Base-by-base conservation (phyloP, 2,329 filamentous ascomycete genomes). In the Amesomyces nigricolor region DNA sequence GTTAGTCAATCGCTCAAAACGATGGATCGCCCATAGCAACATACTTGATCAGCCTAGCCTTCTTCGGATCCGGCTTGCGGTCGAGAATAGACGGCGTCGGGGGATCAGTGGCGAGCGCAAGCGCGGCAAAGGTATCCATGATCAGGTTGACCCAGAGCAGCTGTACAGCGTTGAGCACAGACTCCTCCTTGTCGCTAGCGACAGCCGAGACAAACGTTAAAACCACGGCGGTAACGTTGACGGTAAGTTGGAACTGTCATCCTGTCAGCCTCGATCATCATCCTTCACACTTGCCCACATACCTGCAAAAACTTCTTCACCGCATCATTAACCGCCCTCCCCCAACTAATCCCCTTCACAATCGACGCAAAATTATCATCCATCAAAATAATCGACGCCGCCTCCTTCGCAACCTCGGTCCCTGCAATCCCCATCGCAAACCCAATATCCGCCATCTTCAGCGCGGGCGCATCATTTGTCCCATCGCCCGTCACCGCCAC, bases 81-180 rank as follows among this genome's bases (percentile, higher is more conserved):
- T 71, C 66, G 14, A 72, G 62, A 9, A 71, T 64, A 4, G 70
- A 68, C 1, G 64, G 63, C 2, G 66, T 65, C 0, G 71, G 71
- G 6, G 71, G 71, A 39, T 73, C 72, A 0, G 71, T 73, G 6
- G 71, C 71, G 6, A 74, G 78, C 22, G 87, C 87, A n/a, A 90
- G 75, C 22, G 87, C 87, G 30, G 87, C 88, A 67, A 91, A 88
- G 0, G 87, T 91, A 66, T 91, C 87, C 87, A 91, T 91, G 68
- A 91, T 91, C 57, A 91, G 75, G 62, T 91, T 91, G 62, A 91
- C 86, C 87, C 87, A 91, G 17, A 91, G 79, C 55, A 91, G 77
- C 70, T 91, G 87, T 14, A 91, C 87, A n/a, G 87, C 87, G 19
- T 78, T 89, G 47, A 91, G 73, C 5, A 90, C 87, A 51, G 87